These are phyloP conservation scores for Saccharomyces pastorianus DNA, from an alignment of 1,139 yeast genomes.

Conservation along the genomic window DNA sequence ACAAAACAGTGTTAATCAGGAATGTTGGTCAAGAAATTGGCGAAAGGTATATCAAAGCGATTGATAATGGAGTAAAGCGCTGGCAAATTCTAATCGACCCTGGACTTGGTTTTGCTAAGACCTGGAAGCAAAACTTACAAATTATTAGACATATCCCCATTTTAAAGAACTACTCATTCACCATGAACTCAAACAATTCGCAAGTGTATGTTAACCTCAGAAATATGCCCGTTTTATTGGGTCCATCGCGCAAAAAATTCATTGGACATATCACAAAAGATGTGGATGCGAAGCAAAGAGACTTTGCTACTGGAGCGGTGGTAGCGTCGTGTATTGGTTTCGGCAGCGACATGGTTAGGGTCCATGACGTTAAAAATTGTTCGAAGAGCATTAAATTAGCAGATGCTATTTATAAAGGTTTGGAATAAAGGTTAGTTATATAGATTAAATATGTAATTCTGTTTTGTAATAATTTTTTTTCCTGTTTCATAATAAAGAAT, in stretches of 20 bases:
- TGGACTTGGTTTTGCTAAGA: slow-evolving; percentile 91
- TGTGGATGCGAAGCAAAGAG: slow-evolving; percentile 48
- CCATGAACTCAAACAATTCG: slow-evolving; percentile 9
- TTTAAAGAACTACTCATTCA: slow-evolving; percentile 45
- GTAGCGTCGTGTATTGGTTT: slow-evolving; percentile 67
- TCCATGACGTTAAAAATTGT: slow-evolving; percentile 72
- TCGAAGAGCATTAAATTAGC: slow-evolving; percentile 58
- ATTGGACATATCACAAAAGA: slow-evolving; percentile 60
- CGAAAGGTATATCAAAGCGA: slow-evolving; percentile 48
- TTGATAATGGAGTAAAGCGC: slow-evolving; percentile 56
- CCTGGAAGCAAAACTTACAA: slow-evolving; percentile 55
- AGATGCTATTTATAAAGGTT: slow-evolving; percentile 53
- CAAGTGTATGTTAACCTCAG: slow-evolving; percentile 16
- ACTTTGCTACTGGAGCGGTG: slow-evolving; percentile 69
- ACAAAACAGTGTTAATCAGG: slow-evolving; percentile 22
- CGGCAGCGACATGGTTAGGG: slow-evolving; percentile 75
- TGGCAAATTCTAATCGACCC: slow-evolving; percentile 95
- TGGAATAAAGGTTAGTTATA: slow-evolving; percentile 3
- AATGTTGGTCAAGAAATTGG: slow-evolving; percentile 62
- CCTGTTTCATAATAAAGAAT: background rate
- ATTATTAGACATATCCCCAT: slow-evolving; percentile 50
- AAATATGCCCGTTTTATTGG: slow-evolving; percentile 59
- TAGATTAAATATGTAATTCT: background rate
- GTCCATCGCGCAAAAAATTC: slow-evolving; percentile 83
- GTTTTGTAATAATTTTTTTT: background rate